Percentiles rank a stretch among this genome's conserved stretches.
Evolutionary conservation across 768 basidiomycete genomes (phyloP).

Genomic region (Rhizopogon vulgaris): DNA sequence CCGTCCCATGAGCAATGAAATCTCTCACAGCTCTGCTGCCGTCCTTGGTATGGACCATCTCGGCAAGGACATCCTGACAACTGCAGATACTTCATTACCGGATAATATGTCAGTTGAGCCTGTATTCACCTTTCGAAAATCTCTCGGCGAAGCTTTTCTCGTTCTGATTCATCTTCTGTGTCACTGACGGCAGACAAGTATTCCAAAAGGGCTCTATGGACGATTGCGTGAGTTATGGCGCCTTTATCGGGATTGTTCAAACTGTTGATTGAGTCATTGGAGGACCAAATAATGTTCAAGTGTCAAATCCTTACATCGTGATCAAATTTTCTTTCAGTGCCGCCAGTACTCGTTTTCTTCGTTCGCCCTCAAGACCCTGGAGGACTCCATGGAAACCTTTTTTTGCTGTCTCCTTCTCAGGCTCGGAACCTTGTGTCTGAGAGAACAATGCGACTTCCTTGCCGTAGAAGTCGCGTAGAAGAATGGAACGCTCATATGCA

Average conservation of each 20-base stretch:
- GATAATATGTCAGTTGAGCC: neutral
- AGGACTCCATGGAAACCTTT: slow-evolving; percentile 66
- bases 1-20: slow-evolving; percentile 75
- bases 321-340: slow-evolving; percentile 70
- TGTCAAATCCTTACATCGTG: slow-evolving; percentile 52
- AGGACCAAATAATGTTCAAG: neutral
- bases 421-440: slow-evolving; percentile 45
- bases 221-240: slow-evolving; percentile 78
- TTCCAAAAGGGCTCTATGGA: slow-evolving; percentile 85
- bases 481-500: slow-evolving; percentile 72
- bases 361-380: slow-evolving; percentile 55
- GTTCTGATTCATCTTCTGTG: slow-evolving; percentile 55
- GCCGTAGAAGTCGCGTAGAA: slow-evolving; percentile 87
- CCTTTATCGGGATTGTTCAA: slow-evolving; percentile 93
- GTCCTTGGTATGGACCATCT: slow-evolving; percentile 92
- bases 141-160: slow-evolving; percentile 69
- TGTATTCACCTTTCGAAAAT: slow-evolving; percentile 71
- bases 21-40: slow-evolving; percentile 83
- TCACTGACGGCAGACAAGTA: slow-evolving; percentile 62
- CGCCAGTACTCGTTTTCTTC: slow-evolving; percentile 57
- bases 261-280: slow-evolving; percentile 32
- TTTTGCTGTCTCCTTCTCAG: slow-evolving; percentile 58
- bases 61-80: slow-evolving; percentile 79
- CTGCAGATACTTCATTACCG: slow-evolving; percentile 29
- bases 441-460: slow-evolving; percentile 77